A percentile compares a stretch with the other conserved stretches of the same genome.
phyloP scores from a whole-genome alignment of 768 basidiomycete species.

The Suillus americanus region DNA sequence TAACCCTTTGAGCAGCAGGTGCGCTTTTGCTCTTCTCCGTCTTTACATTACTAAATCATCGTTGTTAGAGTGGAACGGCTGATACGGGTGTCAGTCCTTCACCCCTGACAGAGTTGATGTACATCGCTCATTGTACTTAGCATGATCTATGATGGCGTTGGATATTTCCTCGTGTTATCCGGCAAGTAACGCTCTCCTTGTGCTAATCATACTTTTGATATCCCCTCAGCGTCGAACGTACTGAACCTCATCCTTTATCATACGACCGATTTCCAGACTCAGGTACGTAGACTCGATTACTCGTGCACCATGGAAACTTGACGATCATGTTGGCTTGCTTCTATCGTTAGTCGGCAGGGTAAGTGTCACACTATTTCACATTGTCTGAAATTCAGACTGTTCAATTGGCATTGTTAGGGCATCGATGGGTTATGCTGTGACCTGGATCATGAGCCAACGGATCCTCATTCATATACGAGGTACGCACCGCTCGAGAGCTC shows the following conservation, averaged over 20 bases:
- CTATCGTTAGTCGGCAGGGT: not conserved
- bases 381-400: not conserved
- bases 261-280: not conserved
- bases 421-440: not conserved
- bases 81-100: not conserved
- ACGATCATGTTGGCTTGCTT: not conserved
- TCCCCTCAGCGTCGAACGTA: not conserved
- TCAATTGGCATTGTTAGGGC: not conserved
- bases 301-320: not conserved
- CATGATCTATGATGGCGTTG: not conserved
- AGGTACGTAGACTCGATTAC: not conserved
- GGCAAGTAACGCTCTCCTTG: not conserved
- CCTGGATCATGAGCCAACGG: not conserved
- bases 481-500: not conserved
- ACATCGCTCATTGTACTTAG: not conserved
- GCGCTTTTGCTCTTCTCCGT: not conserved
- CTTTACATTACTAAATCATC: not conserved
- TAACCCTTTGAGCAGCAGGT: not conserved
- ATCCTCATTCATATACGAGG: not conserved
- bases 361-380: not conserved
- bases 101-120: not conserved
- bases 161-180: not conserved
- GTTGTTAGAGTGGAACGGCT: not conserved
- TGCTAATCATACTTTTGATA: not conserved
- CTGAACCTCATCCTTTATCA: not conserved